Percentiles rank a stretch among this genome's conserved stretches.
These are phyloP conservation scores for Hanseniaspora singularis DNA, from an alignment of 805 yeast genomes.

Conservation along the genomic window DNA sequence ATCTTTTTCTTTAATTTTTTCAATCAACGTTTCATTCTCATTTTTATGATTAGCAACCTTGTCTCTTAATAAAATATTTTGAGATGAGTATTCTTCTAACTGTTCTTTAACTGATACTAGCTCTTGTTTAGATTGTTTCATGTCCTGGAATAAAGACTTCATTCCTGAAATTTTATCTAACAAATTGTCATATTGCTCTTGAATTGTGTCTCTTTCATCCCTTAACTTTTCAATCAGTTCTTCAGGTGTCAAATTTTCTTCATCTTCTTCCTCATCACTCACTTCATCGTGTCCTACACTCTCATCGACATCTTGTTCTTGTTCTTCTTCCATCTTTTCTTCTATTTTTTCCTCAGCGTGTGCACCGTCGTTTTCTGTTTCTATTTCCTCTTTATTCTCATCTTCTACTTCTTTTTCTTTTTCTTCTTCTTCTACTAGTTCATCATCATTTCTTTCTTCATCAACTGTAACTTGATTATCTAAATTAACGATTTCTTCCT, in stretches of 20 bases:
- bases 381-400: conserved; percentile 22
- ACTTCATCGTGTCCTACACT: not conserved
- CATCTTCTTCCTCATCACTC: conserved; percentile 6
- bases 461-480: too few species aligned
- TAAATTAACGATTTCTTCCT: conserved; percentile 19
- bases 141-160: conserved; percentile 60
- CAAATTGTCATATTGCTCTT: conserved; percentile 49
- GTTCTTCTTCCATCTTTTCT: conserved; percentile 7
- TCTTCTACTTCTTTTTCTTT: conserved; percentile 10
- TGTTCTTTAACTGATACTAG: conserved; percentile 44
- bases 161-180: conserved; percentile 55
- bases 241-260: conserved; percentile 15
- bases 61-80: conserved; percentile 30
- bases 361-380: too few species aligned
- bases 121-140: conserved; percentile 58
- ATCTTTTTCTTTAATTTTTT: conserved; percentile 38
- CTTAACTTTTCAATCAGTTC: conserved; percentile 28
- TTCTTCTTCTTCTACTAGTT: not conserved
- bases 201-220: conserved; percentile 45
- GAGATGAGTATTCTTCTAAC: conserved; percentile 36
- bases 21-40: conserved; percentile 30
- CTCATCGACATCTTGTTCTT: conserved; percentile 8
- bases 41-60: conserved; percentile 27
- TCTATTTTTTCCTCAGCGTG: conserved; percentile 13
- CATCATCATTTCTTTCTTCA: not conserved